Evolutionary conservation across 495 filamentous ascomycete genomes (phyloP), one percentile per base, ranked within the genome.

Genomic region (Trichoderma parareesei): DNA sequence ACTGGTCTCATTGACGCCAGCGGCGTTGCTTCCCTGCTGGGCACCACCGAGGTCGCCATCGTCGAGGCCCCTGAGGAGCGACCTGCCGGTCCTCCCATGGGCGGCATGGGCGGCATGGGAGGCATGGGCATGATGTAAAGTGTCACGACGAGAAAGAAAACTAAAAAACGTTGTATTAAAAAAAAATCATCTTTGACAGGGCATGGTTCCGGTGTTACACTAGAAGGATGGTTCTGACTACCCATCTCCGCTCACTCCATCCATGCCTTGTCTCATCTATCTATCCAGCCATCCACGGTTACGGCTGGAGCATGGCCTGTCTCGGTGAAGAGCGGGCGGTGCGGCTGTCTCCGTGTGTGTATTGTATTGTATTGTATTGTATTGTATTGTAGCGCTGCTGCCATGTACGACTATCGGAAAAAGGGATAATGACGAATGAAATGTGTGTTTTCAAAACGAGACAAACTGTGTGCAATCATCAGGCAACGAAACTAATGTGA

Each of bases 1-100:
- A 98, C 93, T 67, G 91, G 89, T 64, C 86, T 98, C 43, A 84
- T 93, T 73, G 94, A 98, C 76, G 94, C 94, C 72, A 91, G 88
- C 76, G 94, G 94, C 81, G 94, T 98, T 70, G 93, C 94, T 49
- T 97, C 93, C 63, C 85, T 98, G 64, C 89, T 98, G 68, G 94
- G 94, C 77, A 98, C 94, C 70, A 98, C 95, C 67, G 94, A 98
- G 79, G 93, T 97, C 66, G 92, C 93, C 63, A 93, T 98, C 67
- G 91, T 96, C 64, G 94, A 98, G 78, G 94, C 95, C 64, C 84
- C 90, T 61, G 95, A 97, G 74, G 92, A 96, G 77, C 96, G 97
- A 89, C 53, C 53, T 57, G 53, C 53, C 20, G 76, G 81, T 71
- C 77, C 78, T 66, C 69, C 68, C 63, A 74, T 71, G 67, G 82